Base-by-base conservation (phyloP, 495 filamentous ascomycete species). In the Tuber indicum region DNA sequence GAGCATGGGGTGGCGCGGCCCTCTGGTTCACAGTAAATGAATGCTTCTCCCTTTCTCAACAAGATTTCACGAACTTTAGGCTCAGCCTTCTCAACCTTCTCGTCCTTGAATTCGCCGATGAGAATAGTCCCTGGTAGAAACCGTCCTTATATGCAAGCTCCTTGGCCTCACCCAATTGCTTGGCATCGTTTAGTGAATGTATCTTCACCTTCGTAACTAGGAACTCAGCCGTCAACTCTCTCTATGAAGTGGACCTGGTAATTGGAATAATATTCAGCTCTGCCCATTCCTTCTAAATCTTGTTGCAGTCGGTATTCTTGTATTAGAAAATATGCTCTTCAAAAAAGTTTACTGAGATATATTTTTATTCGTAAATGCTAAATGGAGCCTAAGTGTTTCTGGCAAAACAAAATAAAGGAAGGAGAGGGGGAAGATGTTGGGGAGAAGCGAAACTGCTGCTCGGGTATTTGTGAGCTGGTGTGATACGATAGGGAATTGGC, bases 71-170 rank as follows among this genome's bases (percentile, higher is more conserved):
- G 88, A 44, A 99, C 93, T 83, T 96, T 92, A 45, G 91, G 90
- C 86, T 99, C 98, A 32, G 32, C 32, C 32, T 32, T 32, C 32
- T 32, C 91, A 58, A 98, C 96, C 75, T 92, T 87, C 85, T 94
- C 88, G 45, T 94, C 96, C 85, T 91, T 92, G 86, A 92, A 98
- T 32, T 97, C 93, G 71, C 96, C 96, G 73, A 92, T 88, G 62
- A 93, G 84, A 92, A 99, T 96, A 66, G 88, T 93, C 96, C 96
- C 86, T 96, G 92, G 87, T 98, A 99, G 87, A 93, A 98, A n/a
- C 93, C 96, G 84, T 97, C 94, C 84, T 94, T 96, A 86, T 99
- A 99, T 7, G 96, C 96, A 71, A 95, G 86, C 76, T 98, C 95
- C 86, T 98, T 99, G 45, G 96, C 96, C 86, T 98, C 91, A 41